Evolutionary conservation across 2,329 filamentous ascomycete genomes (phyloP).

Genomic region (Paraphaeosphaeria minitans): DNA sequence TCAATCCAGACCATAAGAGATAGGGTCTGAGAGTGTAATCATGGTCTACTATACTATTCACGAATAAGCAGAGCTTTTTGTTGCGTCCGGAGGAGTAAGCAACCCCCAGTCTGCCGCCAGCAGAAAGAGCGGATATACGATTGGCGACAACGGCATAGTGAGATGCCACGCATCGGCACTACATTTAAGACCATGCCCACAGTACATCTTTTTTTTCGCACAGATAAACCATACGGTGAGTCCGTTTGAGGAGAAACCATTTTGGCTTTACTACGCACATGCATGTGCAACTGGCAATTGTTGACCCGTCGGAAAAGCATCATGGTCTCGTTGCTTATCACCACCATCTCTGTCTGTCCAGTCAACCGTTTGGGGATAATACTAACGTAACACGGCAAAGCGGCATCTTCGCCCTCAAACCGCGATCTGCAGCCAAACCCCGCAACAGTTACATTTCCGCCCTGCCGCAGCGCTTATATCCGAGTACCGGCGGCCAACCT

Average conservation of each 20-base stretch:
- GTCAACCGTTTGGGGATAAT: background rate
- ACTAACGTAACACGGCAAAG: background rate
- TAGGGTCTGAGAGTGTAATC: too few species aligned
- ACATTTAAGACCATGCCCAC: too few species aligned
- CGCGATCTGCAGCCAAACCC: background rate
- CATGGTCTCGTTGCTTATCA: background rate
- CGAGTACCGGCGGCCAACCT: background rate
- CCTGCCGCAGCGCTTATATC: background rate
- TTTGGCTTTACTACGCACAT: background rate
- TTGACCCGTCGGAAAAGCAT: background rate
- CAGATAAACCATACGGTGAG: background rate
- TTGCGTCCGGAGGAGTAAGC: too few species aligned
- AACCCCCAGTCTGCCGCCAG: too few species aligned
- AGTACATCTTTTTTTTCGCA: too few species aligned
- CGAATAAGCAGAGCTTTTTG: background rate
- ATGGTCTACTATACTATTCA: too few species aligned
- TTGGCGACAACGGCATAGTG: too few species aligned
- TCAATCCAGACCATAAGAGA: too few species aligned
- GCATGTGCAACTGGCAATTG: background rate
- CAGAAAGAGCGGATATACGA: too few species aligned
- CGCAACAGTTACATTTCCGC: background rate
- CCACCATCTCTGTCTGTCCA: background rate
- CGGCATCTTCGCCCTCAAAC: background rate
- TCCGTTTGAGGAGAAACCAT: background rate
- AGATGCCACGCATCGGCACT: too few species aligned